Evolutionary conservation across 495 filamentous ascomycete species (phyloP), one percentile per base, ranked within the genome.

Genomic region (Penicillium taxi): DNA sequence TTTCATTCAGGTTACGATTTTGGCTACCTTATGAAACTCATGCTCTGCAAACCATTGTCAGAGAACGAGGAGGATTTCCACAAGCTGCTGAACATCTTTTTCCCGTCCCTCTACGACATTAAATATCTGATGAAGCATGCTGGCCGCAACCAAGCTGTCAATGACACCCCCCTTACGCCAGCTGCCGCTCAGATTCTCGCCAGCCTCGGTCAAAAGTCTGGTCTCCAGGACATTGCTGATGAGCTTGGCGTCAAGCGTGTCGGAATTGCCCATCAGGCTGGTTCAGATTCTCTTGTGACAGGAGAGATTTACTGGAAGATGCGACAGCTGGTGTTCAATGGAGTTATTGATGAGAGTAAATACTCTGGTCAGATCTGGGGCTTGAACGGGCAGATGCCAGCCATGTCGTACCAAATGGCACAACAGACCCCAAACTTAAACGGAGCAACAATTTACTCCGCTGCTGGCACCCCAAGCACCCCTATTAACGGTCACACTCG

Each of bases 1-100:
- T 96, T 96, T 63, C 91, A 98, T 59, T 89, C 85, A n/a, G 91
- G 91, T 31, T 98, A 98, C 65, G 91, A 98, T 64, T 95, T 98
- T 63, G 91, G 86, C 24, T 96, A 96, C 53, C 65, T 96, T 32
- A 85, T 94, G 53, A 96, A 98, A 63, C 79, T 96, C 22, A 80
- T 98, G 61, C 73, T 79, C 21, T 81, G 80, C 62, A 70, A 79
- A 15, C 75, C 79, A 29, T 69, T 98, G 8, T 91, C 91, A 2
- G 80, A 85, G 37, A 84, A 89, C 45, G 91, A 96, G 55, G 73
- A 75, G 26, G 80, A 88, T 33, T 98, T 94, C 58, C 82, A 88
- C 53, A 74, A 77, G 38, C 68, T 85, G 12, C 82, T 96, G 41
- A 81, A 80, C 38, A 82, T 83, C 32, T 96, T 87, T 69, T 98